A percentile compares a stretch with the other conserved stretches of the same genome.
Conservation (phyloP, 371 early-diverging fungal species). For the Rhizopus sp. region DNA sequence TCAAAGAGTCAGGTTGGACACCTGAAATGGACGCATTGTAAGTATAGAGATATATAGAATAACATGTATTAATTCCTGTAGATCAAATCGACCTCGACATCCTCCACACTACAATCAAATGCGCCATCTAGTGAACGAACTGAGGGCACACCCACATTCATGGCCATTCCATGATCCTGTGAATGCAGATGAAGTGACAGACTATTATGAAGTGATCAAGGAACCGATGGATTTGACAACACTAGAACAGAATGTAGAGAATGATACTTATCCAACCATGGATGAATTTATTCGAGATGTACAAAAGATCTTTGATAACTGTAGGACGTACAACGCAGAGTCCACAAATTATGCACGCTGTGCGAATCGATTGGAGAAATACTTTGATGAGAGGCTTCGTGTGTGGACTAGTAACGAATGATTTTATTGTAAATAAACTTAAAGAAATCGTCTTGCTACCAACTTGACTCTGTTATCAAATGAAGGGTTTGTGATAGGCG, state of each 20-base stretch:
- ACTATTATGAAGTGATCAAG: conserved; percentile 96
- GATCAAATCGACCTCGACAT: conserved; percentile 55
- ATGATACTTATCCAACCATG: conserved; percentile 42
- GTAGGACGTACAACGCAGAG: conserved; percentile 64
- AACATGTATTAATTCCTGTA: conserved; percentile 9
- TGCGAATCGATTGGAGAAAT: conserved; percentile 58
- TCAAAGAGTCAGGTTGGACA: conserved; percentile 92
- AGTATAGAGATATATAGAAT: conserved; percentile 8
- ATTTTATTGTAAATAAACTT: conserved; percentile 18
- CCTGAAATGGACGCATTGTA: conserved; percentile 76
- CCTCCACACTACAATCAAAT: conserved; percentile 67
- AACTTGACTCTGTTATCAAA: conserved; percentile 83
- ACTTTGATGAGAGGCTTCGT: conserved; percentile 46
- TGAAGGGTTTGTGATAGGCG: conserved; percentile 74
- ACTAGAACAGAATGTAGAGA: conserved; percentile 57
- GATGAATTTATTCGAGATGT: conserved; percentile 39
- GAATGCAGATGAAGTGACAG: conserved; percentile 87
- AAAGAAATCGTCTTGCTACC: conserved; percentile 79
- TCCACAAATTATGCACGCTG: conserved; percentile 68
- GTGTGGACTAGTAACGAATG: conserved; percentile 32
- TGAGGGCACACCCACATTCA: conserved; percentile 76
- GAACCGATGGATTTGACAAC: conserved; percentile 94
- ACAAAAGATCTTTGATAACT: conserved; percentile 47
- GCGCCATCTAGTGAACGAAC: conserved; percentile 73
- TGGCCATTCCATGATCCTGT: conserved; percentile 99